phyloP scores from a whole-genome alignment of 1,139 yeast species.

The Barnettozyma hawaiiensis region DNA sequence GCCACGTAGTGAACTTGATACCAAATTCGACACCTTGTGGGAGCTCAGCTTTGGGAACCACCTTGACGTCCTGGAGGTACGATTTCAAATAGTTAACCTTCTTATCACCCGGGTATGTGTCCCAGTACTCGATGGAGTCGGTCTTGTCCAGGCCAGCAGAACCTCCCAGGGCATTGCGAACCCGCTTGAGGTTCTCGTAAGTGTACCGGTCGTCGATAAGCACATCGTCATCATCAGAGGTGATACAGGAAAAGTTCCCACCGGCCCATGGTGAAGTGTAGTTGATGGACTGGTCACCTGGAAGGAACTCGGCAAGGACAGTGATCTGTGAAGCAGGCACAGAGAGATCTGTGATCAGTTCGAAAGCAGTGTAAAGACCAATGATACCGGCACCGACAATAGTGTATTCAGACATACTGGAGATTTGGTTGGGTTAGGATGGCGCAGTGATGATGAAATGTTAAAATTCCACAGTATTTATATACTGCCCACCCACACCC shows the following conservation, averaged over 20 bases:
- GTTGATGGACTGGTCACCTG: conserved; percentile 66
- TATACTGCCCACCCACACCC: no score
- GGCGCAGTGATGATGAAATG: not conserved
- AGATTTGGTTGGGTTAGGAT: no score
- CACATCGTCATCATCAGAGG: conserved; percentile 50
- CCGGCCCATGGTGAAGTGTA: conserved; percentile 82
- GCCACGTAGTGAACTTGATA: conserved; percentile 51
- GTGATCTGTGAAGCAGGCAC: conserved; percentile 44
- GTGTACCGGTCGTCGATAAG: conserved; percentile 50
- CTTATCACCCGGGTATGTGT: conserved; percentile 35
- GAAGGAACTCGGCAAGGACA: conserved; percentile 56
- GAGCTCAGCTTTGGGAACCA: conserved; percentile 31
- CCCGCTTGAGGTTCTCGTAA: conserved; percentile 39
- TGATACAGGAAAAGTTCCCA: conserved; percentile 58
- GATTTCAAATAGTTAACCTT: conserved; percentile 41
- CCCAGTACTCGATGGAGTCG: conserved; percentile 54
- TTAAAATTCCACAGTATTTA: no score
- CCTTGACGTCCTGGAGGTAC: conserved; percentile 42
- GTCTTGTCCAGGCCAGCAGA: conserved; percentile 51
- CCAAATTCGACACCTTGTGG: conserved; percentile 51
- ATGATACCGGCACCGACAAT: conserved; percentile 55
- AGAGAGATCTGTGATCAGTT: conserved; percentile 39
- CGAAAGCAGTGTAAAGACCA: conserved; percentile 61
- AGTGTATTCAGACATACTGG: conserved; percentile 17
- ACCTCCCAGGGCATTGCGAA: conserved; percentile 45